Base-by-base conservation (phyloP, 164 flowering plant genomes). In the Nelumbo lutea region DNA sequence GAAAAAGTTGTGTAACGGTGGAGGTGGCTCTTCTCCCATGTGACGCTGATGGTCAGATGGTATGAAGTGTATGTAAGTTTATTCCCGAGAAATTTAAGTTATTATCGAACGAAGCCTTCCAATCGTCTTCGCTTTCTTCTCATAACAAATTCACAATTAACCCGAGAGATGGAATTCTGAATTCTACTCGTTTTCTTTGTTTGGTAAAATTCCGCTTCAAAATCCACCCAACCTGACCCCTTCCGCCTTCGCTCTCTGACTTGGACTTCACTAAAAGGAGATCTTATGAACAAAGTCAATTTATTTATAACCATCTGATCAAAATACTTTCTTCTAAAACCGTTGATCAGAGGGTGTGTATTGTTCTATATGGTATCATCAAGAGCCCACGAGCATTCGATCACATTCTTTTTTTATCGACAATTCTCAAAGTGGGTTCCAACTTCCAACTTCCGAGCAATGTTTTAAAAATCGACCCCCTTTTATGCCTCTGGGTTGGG, bases 21-120 rank as follows among this genome's bases (percentile, higher is more conserved):
- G 68, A 56, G 64, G 55, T 41, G 64, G 46, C 52, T 62, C 59
- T 56, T 62, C 70, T 40, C 64, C 70, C 70, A 59, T 70, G 72
- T 62, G 72, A 45, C 39, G 67, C n/a, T 48, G 67, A 62, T 60
- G 62, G 45, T 9, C 7, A 6, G 42, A 39, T 27, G 27, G 27
- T 27, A 27, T 27, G 27, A 27, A 27, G 27, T 27, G 27, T 27
- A 27, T 27, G 27, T 27, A 27, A 59, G 42, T 38, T 3, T 40
- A 11, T 39, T 39, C 42, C 42, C 45, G 2, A 1, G 3, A 46
- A 9, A 60, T 39, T 10, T 14, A 53, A 53, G 27, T 27, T 27
- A 27, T 27, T 27, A 27, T 27, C 0, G 27, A 27, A 27, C 27
- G 27, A 27, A 27, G 27, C 0, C 27, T 15, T 53, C 57, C 11